Conservation (phyloP, 2,329 filamentous ascomycete species). For the Xylariaceae sp. region DNA sequence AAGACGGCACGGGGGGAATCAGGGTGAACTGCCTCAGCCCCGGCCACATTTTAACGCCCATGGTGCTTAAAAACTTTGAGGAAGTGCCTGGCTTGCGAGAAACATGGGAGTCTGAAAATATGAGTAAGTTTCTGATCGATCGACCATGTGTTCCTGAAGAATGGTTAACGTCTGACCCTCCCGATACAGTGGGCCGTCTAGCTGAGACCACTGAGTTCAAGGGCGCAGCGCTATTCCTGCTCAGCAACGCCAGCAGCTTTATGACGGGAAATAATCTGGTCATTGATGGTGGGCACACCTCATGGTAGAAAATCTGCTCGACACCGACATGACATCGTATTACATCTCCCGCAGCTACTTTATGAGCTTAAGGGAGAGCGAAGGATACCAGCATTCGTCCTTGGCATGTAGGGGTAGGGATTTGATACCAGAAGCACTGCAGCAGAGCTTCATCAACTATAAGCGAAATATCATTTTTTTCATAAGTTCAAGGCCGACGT, state of each 20-base stretch:
- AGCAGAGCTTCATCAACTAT: too few relatives aligned
- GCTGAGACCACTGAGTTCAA: conserved; percentile 65
- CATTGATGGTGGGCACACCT: conserved; percentile 32
- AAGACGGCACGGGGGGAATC: conserved; percentile 58
- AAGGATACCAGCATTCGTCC: too few relatives aligned
- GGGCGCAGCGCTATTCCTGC: conserved; percentile 64
- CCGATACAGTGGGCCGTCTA: conserved; percentile 55
- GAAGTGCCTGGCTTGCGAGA: conserved; percentile 65
- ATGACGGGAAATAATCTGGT: conserved; percentile 49
- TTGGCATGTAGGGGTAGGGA: too few relatives aligned
- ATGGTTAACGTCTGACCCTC: not conserved
- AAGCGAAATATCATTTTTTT: too few relatives aligned
- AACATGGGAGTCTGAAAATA: conserved; percentile 75
- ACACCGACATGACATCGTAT: too few relatives aligned
- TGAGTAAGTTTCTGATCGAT: conserved; percentile 48
- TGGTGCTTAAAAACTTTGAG: conserved; percentile 74
- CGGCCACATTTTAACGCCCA: conserved; percentile 71
- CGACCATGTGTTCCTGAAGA: not conserved
- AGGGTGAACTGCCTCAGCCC: conserved; percentile 73
- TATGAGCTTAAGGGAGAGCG: conserved; percentile 1
- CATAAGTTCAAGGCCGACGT: too few relatives aligned
- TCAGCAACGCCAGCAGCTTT: conserved; percentile 67
- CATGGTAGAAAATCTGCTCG: conserved; percentile 17
- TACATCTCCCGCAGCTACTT: not conserved
- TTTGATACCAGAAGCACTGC: too few relatives aligned